Evolutionary conservation across 2,329 filamentous ascomycete species (phyloP), one percentile per base, ranked within the genome.

Genomic region (Myriosclerotinia duriaeana): DNA sequence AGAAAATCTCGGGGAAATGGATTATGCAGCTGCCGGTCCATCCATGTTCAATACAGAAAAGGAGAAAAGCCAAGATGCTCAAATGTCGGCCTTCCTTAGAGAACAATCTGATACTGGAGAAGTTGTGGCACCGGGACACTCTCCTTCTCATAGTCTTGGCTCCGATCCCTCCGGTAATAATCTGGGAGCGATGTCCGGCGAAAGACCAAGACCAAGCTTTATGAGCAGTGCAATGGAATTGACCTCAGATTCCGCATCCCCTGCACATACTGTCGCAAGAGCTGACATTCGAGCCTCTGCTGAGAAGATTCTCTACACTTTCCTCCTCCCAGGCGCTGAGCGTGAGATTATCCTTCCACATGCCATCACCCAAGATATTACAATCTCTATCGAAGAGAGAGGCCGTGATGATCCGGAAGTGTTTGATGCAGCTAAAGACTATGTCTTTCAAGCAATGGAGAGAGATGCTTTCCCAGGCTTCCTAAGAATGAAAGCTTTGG

Each of bases 391-490:
- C 70, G 95, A 99, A 79, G 90, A 94, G 72, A 89, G 92, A 71
- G 92, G 92, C 55, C 88, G 95, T 73, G 95, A 98, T 74, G 95
- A 99, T 76, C 95, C 95, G 0, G 95, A 99, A 78, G 90, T 99
- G 15, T 99, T 99, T 74, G 95, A 98, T 77, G 88, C 92, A 26
- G 95, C 95, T 65, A 99, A 99, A 82, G 95, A 99, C 80, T 99
- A 98, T 77, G 95, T 98, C 69, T 99, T 98, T 78, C 96, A 99
- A 79, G 96, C 96, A 44, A 99, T 99, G 95, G 96, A 99, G 80
- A 87, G 96, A 66, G 95, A 99, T 80, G 95, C 96, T n/a, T 99
- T 97, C 77, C 95, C 96, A 0, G 94, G 94, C 0, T 99, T 99
- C 79, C 83, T 99, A 67, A 87, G 94, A 76, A 92, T 92, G 80